Evolutionary conservation across 495 filamentous ascomycete genomes (phyloP).

Genomic region (Tuber melanosporum): DNA sequence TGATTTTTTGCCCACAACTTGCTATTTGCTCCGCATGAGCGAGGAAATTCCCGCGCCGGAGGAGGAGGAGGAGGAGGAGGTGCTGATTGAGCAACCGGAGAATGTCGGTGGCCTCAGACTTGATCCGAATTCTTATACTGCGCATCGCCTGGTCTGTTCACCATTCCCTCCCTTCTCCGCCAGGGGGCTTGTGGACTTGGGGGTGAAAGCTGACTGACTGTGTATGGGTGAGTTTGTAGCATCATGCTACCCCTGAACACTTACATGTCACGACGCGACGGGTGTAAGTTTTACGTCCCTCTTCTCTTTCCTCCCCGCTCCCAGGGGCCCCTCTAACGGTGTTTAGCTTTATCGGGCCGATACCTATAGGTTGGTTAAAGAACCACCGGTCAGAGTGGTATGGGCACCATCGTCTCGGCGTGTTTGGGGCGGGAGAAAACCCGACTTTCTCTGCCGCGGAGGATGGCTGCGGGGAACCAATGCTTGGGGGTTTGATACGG

Average conservation of each 20-base stretch:
- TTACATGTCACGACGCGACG: constrained; percentile 39
- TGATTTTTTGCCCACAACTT: constrained; percentile 10
- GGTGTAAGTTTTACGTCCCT: constrained; percentile 24
- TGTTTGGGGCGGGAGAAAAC: constrained; percentile 25
- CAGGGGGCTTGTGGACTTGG: neutral
- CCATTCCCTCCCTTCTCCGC: neutral
- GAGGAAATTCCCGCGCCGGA: constrained; percentile 18
- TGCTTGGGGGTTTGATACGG: constrained; percentile 3
- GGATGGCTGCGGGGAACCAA: constrained; percentile 26
- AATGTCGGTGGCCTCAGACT: constrained; percentile 13
- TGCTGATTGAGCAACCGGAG: constrained; percentile 11
- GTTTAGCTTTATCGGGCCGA: constrained; percentile 38
- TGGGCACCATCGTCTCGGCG: constrained; percentile 34
- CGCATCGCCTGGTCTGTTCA: constrained; percentile 34
- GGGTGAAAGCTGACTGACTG: neutral
- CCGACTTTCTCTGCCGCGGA: constrained; percentile 25
- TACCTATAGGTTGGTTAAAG: constrained; percentile 39
- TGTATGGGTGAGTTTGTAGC: constrained; percentile 13
- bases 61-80: constrained; percentile 11
- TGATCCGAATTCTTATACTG: constrained; percentile 38
- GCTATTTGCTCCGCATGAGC: constrained; percentile 15
- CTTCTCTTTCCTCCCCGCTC: neutral
- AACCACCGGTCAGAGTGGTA: constrained; percentile 40
- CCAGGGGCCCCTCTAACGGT: constrained; percentile 6
- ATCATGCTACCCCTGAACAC: constrained; percentile 39